Evolutionary conservation across 768 basidiomycete genomes (phyloP).

Genomic region (Leucogyrophana mollusca): DNA sequence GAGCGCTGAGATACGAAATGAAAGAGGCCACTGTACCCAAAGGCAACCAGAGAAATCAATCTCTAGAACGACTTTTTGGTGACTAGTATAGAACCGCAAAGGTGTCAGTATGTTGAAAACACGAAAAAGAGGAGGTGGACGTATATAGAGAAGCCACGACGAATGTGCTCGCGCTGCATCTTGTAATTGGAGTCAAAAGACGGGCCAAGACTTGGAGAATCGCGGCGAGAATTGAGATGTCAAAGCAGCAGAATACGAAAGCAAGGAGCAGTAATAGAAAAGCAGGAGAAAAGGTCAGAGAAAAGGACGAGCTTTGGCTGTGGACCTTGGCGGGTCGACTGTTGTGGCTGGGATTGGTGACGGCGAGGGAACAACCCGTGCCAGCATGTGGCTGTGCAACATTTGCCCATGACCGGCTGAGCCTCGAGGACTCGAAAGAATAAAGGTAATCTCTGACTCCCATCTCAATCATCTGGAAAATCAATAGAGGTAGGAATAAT

Average conservation of each 20-base stretch:
- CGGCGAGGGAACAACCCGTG: slow-evolving; percentile 28
- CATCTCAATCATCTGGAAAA: not conserved
- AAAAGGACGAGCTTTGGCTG: slow-evolving; percentile 2
- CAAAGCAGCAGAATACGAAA: no score
- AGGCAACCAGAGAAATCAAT: slow-evolving; percentile 88
- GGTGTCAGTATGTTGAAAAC: slow-evolving; percentile 42
- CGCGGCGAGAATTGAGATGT: not conserved
- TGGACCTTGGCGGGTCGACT: slow-evolving; percentile 9
- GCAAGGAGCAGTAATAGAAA: not conserved
- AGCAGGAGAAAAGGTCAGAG: not conserved
- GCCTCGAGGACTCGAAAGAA: slow-evolving; percentile 3
- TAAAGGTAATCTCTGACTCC: slow-evolving; percentile 4
- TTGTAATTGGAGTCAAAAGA: slow-evolving; percentile 19
- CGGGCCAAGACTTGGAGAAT: slow-evolving; percentile 1
- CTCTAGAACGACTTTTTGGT: slow-evolving; percentile 94
- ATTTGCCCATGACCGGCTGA: not conserved
- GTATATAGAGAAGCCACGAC: slow-evolving; percentile 90
- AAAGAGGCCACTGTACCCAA: slow-evolving; percentile 55
- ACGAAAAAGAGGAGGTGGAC: slow-evolving; percentile 41
- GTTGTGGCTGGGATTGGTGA: slow-evolving; percentile 24
- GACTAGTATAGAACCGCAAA: slow-evolving; percentile 70
- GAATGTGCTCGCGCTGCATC: slow-evolving; percentile 74
- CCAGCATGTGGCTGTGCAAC: slow-evolving; percentile 15
- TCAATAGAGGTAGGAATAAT: slow-evolving; percentile 34
- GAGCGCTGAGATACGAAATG: slow-evolving; percentile 17